Base-by-base conservation (phyloP, 2,329 filamentous ascomycete species). In the Aspergillus pseudotamarii region DNA sequence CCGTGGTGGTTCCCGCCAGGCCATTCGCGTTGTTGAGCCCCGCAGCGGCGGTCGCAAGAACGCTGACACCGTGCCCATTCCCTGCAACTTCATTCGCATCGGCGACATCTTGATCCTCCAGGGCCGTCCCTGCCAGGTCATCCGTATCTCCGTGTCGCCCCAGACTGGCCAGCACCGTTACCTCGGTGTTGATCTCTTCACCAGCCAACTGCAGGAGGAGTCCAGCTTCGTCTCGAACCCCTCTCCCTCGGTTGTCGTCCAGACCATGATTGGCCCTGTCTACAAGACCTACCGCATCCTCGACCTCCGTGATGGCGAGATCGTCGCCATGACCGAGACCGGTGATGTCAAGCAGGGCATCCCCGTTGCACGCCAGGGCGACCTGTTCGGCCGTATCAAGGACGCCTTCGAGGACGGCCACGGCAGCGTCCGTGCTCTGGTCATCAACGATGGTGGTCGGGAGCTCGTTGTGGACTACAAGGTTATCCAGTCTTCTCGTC, bases 231-330 rank as follows among this genome's bases (percentile, higher is more conserved):
- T 98, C 84, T 94, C 92, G 83, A 96, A 96, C 91, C 95, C 95
- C 70, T 92, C 91, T 71, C 94, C 94, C 73, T 97, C 92, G 73
- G 95, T 99, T 66, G 89, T 98, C 69, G 94, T 99, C 76, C 95
- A 99, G 91, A 98, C 94, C 85, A 98, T 99, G 93, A 91, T 96
- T 72, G 95, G 94, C 75, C 95, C 95, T 69, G 89, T 98, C 85
- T 97, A 98, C 93, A 98, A 98, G 93, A 95, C 98, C 88, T 99
- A 99, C 91, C 94, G 95, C 78, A 94, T 99, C 79, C 91, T 99
- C 67, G 95, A 99, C 86, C 91, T 99, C 81, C 90, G 93, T 81
- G 92, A 96, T 71, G 94, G 86, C 76, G 82, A 83, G 72, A 81
- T 99, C 77, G 93, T 96, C 71, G 94, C 94, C 86, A 98, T 99